phyloP scores from a whole-genome alignment of 441 rosid species.

The Dalechampia spathulata region DNA sequence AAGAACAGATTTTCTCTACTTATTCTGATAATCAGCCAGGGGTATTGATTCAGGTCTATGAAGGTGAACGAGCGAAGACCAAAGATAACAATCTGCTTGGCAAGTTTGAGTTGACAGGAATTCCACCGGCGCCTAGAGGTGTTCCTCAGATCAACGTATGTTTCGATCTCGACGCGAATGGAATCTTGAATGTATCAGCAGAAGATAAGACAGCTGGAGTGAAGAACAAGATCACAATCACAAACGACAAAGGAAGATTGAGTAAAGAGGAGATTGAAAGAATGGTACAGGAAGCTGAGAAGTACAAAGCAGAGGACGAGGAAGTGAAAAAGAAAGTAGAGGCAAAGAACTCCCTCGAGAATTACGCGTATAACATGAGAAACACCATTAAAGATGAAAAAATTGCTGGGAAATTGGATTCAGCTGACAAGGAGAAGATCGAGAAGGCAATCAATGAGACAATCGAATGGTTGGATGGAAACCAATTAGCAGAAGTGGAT shows the following conservation, averaged over 20 bases:
- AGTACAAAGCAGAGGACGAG: conserved; percentile 43
- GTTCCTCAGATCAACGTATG: conserved; percentile 27
- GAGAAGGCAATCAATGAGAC: conserved; percentile 39
- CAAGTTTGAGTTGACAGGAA: conserved; percentile 28
- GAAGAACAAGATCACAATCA: conserved; percentile 46
- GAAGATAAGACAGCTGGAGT: conserved; percentile 48
- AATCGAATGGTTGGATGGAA: conserved; percentile 40
- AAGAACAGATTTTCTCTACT: conserved; percentile 42
- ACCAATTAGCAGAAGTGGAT: conserved; percentile 43
- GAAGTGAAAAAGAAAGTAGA: conserved; percentile 53
- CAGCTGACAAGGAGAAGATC: conserved; percentile 36
- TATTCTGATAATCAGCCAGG: conserved; percentile 45
- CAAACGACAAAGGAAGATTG: conserved; percentile 42
- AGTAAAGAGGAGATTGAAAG: conserved; percentile 41
- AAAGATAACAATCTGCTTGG: conserved; percentile 39
- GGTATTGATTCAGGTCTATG: conserved; percentile 44
- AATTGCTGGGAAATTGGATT: conserved; percentile 25
- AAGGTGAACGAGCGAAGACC: conserved; percentile 45
- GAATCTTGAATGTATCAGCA: conserved; percentile 39
- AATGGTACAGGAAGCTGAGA: conserved; percentile 49
- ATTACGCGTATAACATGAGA: conserved; percentile 42
- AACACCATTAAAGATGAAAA: conserved; percentile 40
- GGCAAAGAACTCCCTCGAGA: conserved; percentile 41
- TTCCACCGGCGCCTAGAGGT: too few relatives aligned
- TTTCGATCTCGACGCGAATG: conserved; percentile 41